Percentiles rank a stretch among this genome's conserved stretches.
Evolutionary conservation across 2,329 filamentous ascomycete species (phyloP).

Genomic region (Phaeoacremonium minimum): DNA sequence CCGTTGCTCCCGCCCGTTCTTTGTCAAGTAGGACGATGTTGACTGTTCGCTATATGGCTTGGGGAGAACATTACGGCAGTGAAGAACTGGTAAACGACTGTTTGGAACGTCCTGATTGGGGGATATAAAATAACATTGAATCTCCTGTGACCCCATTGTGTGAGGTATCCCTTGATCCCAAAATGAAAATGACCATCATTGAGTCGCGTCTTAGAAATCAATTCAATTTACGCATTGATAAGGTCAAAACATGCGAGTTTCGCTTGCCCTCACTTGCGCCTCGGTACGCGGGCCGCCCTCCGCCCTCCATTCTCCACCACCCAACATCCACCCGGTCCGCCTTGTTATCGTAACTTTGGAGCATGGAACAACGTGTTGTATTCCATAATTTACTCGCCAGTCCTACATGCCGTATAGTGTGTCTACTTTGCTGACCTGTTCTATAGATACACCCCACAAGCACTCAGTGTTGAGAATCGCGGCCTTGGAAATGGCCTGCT

Average conservation of each 20-base stretch:
- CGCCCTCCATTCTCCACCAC: no score
- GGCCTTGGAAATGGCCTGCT: constrained; percentile 12
- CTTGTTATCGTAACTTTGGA: no score
- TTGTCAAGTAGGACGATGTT: constrained; percentile 9
- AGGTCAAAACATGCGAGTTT: no score
- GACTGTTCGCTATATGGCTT: constrained; percentile 9
- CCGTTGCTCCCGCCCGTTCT: constrained; percentile 16
- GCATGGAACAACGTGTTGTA: constrained; percentile 15
- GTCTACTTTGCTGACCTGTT: neutral
- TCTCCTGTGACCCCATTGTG: no score
- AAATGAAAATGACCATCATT: no score
- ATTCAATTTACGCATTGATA: no score
- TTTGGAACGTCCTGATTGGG: constrained; percentile 13
- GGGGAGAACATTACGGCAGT: constrained; percentile 13
- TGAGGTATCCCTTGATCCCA: no score
- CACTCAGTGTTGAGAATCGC: constrained; percentile 12
- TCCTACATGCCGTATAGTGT: neutral
- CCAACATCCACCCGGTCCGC: no score
- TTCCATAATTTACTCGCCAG: constrained; percentile 13
- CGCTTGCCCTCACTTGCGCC: no score
- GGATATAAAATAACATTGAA: constrained; percentile 12
- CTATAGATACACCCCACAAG: constrained; percentile 13
- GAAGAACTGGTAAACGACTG: constrained; percentile 13
- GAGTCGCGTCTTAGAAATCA: no score
- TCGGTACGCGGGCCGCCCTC: no score